Conservation (phyloP, 148 eudicot genomes). For the Nepenthes mirabilis region DNA sequence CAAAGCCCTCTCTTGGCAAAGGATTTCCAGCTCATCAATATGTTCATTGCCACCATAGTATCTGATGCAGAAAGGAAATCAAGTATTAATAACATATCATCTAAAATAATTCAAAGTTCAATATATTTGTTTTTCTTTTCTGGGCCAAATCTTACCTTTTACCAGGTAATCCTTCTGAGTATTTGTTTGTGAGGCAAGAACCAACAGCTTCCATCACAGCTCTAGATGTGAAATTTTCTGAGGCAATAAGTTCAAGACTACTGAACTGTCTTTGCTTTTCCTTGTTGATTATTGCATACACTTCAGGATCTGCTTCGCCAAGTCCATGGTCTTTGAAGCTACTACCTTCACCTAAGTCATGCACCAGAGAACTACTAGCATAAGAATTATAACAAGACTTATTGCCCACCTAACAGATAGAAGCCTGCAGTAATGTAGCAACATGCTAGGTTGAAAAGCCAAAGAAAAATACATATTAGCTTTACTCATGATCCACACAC, state of each 20-base stretch:
- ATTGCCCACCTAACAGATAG: background rate
- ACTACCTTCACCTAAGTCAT: constrained; percentile 37
- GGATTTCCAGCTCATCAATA: constrained; percentile 75
- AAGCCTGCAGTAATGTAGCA: background rate
- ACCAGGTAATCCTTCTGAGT: constrained; percentile 92
- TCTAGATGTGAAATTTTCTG: constrained; percentile 83
- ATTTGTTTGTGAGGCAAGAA: constrained; percentile 85
- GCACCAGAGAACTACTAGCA: constrained; percentile 2
- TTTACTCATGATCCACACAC: too few relatives aligned
- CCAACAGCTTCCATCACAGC: constrained; percentile 98
- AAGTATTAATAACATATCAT: background rate
- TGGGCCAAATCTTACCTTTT: constrained; percentile 40
- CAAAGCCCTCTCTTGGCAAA: constrained; percentile 78
- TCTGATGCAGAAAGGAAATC: constrained; percentile 16
- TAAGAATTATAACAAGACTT: background rate
- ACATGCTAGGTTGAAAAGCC: too few relatives aligned
- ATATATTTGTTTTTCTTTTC: background rate
- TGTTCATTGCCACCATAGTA: constrained; percentile 90
- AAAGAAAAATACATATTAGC: too few relatives aligned
- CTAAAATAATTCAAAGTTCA: background rate
- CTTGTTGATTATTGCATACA: constrained; percentile 48
- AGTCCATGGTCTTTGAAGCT: constrained; percentile 55
- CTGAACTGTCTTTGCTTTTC: constrained; percentile 68
- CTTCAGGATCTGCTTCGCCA: constrained; percentile 68
- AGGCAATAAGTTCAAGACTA: constrained; percentile 84